Evolutionary conservation across 441 rosid genomes (phyloP).

Genomic region (Brassica hybrid): DNA sequence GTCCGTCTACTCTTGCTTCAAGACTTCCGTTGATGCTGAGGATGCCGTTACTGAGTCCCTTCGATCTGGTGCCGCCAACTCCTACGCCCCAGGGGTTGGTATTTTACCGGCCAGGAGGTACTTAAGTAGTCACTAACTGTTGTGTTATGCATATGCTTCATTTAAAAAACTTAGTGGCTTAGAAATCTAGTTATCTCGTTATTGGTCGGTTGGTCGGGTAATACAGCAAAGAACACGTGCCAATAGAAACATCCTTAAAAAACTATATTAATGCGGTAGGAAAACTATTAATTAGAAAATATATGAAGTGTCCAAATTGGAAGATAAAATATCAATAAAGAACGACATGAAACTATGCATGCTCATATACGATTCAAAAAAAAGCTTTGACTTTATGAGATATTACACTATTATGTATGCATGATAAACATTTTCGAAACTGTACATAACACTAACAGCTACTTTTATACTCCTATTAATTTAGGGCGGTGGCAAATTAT

Average conservation of each 20-base stretch:
- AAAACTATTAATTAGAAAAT: neutral
- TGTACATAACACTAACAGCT: neutral
- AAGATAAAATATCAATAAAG: neutral
- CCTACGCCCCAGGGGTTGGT: constrained; percentile 50
- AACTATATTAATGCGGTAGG: neutral
- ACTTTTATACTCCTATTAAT: neutral
- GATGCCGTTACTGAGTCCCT: constrained; percentile 56
- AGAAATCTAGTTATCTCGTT: neutral
- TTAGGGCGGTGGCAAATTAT: constrained; percentile 54
- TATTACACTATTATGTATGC: neutral
- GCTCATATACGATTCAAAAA: constrained; percentile 5
- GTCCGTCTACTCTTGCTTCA: constrained; percentile 58
- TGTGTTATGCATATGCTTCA: neutral
- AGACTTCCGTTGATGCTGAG: constrained; percentile 54
- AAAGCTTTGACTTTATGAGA: neutral
- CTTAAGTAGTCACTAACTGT: neutral
- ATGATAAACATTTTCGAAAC: neutral
- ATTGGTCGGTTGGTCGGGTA: neutral
- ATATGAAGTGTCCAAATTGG: neutral
- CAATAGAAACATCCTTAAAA: neutral
- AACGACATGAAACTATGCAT: neutral
- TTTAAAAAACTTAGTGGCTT: neutral
- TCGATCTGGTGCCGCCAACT: constrained; percentile 55
- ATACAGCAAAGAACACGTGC: constrained; percentile 1
- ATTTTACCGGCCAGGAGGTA: constrained; percentile 63